Evolutionary conservation across 352 stramenopile species (phyloP).

Genomic region (Elongisporangium anandrum): DNA sequence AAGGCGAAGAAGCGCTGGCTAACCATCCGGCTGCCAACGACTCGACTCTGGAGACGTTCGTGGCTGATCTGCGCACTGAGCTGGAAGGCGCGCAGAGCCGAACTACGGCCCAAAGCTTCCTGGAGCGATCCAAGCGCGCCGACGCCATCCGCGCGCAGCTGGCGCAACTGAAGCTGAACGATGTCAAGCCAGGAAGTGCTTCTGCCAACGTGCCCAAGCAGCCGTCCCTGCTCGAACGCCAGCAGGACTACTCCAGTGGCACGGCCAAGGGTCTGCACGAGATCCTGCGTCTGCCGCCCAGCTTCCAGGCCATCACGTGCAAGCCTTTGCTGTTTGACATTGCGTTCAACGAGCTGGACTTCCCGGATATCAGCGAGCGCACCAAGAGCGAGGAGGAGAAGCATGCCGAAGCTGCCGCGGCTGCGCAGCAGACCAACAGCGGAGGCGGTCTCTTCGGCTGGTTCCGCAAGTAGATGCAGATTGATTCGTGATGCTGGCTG

Average conservation of each 20-base stretch:
- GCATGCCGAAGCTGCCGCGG: constrained; percentile 22
- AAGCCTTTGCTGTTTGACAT: constrained; percentile 84
- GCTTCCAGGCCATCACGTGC: constrained; percentile 58
- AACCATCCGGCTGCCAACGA: constrained; percentile 60
- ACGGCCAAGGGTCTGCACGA: constrained; percentile 49
- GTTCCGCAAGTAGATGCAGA: constrained; percentile 59
- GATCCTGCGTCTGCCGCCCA: constrained; percentile 58
- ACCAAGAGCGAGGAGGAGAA: constrained; percentile 78
- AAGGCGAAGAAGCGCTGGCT: constrained; percentile 54
- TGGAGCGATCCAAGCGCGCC: constrained; percentile 50
- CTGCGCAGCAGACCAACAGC: background rate
- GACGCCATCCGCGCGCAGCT: constrained; percentile 61
- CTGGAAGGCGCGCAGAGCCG: constrained; percentile 61
- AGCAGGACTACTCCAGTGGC: constrained; percentile 49
- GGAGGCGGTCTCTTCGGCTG: constrained; percentile 62
- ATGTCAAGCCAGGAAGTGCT: constrained; percentile 29
- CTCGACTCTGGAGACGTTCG: constrained; percentile 56
- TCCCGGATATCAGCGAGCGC: constrained; percentile 69
- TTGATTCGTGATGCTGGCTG: constrained; percentile 1
- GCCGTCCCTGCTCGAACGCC: constrained; percentile 46
- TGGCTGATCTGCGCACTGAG: constrained; percentile 50
- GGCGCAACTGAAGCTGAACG: constrained; percentile 45
- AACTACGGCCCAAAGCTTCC: constrained; percentile 67
- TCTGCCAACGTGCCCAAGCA: constrained; percentile 18
- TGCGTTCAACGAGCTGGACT: constrained; percentile 78